These are phyloP conservation scores for Millerozyma acaciae DNA, from an alignment of 805 yeast species.

Conservation along the genomic window DNA sequence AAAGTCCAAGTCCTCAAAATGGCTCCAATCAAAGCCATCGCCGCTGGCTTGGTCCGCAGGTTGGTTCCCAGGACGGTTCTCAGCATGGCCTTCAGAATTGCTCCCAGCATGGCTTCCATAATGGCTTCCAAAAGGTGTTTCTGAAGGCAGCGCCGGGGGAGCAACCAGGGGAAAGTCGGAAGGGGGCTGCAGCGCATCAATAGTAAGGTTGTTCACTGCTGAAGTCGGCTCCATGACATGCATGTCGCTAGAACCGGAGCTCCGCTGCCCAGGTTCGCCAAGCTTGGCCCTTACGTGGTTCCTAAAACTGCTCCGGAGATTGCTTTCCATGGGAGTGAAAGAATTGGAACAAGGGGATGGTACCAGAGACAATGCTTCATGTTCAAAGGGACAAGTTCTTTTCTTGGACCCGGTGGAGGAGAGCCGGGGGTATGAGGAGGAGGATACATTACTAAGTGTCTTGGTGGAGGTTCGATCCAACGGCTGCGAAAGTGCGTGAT, in stretches of 20 bases:
- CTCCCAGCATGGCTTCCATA: not conserved
- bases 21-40: conserved; percentile 5
- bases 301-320: no score
- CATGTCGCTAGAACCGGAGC: no score
- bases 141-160: not conserved
- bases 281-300: no score
- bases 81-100: not conserved
- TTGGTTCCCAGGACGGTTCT: not conserved
- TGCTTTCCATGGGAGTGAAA: conserved; percentile 17
- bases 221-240: no score
- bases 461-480: conserved; percentile 4
- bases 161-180: not conserved
- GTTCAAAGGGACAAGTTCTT: conserved; percentile 34
- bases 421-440: conserved; percentile 1
- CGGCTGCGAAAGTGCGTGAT: not conserved
- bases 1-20: conserved; percentile 8
- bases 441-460: conserved; percentile 1
- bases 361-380: conserved; percentile 11
- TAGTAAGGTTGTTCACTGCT: not conserved
- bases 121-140: not conserved
- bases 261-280: no score
- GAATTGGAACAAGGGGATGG: conserved; percentile 1
- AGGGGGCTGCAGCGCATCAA: not conserved
- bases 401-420: conserved; percentile 7
- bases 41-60: not conserved